Conservation (phyloP, 768 basidiomycete genomes). For the Amanita rubescens region DNA sequence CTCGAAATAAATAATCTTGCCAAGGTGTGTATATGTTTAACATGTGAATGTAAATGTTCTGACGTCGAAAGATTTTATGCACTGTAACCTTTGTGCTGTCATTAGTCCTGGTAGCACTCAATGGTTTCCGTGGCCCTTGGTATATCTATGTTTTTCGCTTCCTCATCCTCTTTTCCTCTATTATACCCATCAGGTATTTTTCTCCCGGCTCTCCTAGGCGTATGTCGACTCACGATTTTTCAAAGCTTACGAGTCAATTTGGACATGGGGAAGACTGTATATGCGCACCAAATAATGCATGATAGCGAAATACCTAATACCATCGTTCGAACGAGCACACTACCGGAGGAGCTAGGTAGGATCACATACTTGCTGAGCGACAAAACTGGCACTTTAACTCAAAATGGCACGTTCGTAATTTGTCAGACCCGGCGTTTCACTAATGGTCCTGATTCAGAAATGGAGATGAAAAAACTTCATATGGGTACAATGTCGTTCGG, state of each 20-base stretch:
- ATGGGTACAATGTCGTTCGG: slow-evolving; percentile 99
- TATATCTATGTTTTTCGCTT: slow-evolving; percentile 96
- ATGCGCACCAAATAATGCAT: slow-evolving; percentile 91
- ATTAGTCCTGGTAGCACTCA: slow-evolving; percentile 85
- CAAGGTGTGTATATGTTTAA: slow-evolving; percentile 58
- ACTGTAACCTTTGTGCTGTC: slow-evolving; percentile 90
- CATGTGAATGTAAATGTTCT: not conserved
- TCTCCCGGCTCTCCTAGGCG: not conserved
- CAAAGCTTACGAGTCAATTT: slow-evolving; percentile 93
- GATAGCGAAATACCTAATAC: slow-evolving; percentile 91
- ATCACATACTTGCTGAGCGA: slow-evolving; percentile 96
- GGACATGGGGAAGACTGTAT: slow-evolving; percentile 99
- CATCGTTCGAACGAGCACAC: slow-evolving; percentile 94
- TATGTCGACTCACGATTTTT: not conserved
- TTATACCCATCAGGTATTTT: slow-evolving; percentile 94
- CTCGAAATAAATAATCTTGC: slow-evolving; percentile 92
- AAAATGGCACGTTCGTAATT: slow-evolving; percentile 66
- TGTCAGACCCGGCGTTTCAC: not conserved
- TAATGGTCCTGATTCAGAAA: slow-evolving; percentile 48
- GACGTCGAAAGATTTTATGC: slow-evolving; percentile 72
- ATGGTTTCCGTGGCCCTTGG: slow-evolving; percentile 94
- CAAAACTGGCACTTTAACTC: slow-evolving; percentile 96
- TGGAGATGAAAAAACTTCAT: slow-evolving; percentile 99
- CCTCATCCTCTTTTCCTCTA: slow-evolving; percentile 95
- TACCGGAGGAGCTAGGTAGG: slow-evolving; percentile 93